Conservation (phyloP, 176 grass and related monocot genomes). For the barley (Hordeum vulgare) region MorexV3_pseudomolecules_assembly NC_058524.1:107405188-107405687, state of each 20-base stretch:
- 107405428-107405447: constrained; percentile 8
- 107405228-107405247: constrained; percentile 90
- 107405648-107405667: not conserved
- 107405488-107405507: not conserved
- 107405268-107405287: constrained; percentile 97
- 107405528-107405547: not conserved
- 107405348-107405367: constrained; percentile 88
- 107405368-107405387: constrained; percentile 92
- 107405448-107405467: not conserved
- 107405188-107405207: constrained; percentile 12
- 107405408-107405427: constrained; percentile 73
- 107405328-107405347: constrained; percentile 91
- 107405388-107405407: constrained; percentile 86
- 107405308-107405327: constrained; percentile 64
- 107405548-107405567: not conserved
- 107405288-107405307: constrained; percentile 69
- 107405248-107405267: constrained; percentile 93
- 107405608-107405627: not conserved
- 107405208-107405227: constrained; percentile 95
- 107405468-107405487: not conserved
- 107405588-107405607: not conserved
- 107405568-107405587: not conserved
- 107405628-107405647: not conserved
- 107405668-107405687: not conserved
- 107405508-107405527: not conserved